phyloP scores from a whole-genome alignment of 2,329 filamentous ascomycete species.

The Penicillium sp. region DNA sequence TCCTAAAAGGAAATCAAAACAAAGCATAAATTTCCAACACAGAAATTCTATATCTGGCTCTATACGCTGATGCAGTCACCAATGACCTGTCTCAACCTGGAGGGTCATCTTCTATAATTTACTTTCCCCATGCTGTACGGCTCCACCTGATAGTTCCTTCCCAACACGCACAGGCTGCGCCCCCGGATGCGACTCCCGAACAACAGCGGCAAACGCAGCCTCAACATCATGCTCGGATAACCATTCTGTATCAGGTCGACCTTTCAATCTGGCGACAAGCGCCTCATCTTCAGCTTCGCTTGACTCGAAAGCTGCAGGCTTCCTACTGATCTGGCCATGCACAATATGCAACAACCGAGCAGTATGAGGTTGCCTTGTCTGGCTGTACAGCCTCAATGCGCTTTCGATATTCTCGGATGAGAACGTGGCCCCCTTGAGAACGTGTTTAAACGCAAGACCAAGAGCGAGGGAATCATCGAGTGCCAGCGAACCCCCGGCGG shows the following conservation, averaged over 20 bases:
- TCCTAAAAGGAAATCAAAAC: too few species aligned
- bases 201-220: conserved; percentile 32
- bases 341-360: conserved; percentile 40
- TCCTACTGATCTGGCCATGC: conserved; percentile 19
- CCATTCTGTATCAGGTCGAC: conserved; percentile 44
- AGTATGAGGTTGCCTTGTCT: conserved; percentile 47
- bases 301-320: neutral
- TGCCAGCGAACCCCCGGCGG: conserved; percentile 33
- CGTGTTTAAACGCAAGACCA: conserved; percentile 40
- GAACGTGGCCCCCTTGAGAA: conserved; percentile 22
- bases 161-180: conserved; percentile 1
- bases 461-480: conserved; percentile 45
- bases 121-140: neutral
- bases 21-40: too few species aligned
- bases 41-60: neutral
- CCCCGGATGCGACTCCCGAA: neutral
- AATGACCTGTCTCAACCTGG: neutral
- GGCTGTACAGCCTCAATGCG: conserved; percentile 45
- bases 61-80: neutral
- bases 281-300: conserved; percentile 40
- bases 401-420: conserved; percentile 22
- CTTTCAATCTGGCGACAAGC: conserved; percentile 38
- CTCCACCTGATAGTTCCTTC: neutral
- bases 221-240: conserved; percentile 52
- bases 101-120: neutral